phyloP scores from a whole-genome alignment of 73 alveolate species.

The Uronychia binucleata region DNA sequence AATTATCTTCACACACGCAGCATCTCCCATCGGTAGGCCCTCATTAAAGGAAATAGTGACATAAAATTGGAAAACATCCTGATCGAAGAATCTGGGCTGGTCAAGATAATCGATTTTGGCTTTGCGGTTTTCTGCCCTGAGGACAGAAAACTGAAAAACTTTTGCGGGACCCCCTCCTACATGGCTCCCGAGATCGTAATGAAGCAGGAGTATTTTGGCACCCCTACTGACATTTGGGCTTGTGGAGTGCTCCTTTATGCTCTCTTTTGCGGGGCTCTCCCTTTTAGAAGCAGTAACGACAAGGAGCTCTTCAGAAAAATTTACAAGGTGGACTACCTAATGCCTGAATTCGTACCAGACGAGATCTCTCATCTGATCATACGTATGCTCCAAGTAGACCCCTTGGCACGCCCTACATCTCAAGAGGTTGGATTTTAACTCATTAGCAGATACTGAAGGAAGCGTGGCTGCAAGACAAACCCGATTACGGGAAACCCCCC shows the following conservation, averaged over 20 bases:
- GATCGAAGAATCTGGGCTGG: not conserved
- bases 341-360: not conserved
- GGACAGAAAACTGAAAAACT: not conserved
- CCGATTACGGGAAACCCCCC: too few species aligned
- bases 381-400: not conserved
- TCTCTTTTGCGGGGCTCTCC: not conserved
- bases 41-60: not conserved
- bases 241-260: not conserved
- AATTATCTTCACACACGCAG: not conserved
- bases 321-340: not conserved
- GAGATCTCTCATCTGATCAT: not conserved
- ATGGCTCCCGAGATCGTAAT: not conserved
- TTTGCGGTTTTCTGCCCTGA: not conserved
- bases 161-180: not conserved
- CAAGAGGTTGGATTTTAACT: not conserved
- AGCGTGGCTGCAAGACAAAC: not conserved
- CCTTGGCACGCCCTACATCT: not conserved
- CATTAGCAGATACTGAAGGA: not conserved
- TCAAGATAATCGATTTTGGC: not conserved
- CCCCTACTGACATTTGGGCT: not conserved
- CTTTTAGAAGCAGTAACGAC: not conserved
- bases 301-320: not conserved
- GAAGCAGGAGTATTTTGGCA: not conserved
- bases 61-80: not conserved
- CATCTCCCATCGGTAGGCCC: not conserved